These are phyloP conservation scores for Panicum miliaceum DNA, from an alignment of 176 grass and related monocot species.

Conservation along the genomic window DNA sequence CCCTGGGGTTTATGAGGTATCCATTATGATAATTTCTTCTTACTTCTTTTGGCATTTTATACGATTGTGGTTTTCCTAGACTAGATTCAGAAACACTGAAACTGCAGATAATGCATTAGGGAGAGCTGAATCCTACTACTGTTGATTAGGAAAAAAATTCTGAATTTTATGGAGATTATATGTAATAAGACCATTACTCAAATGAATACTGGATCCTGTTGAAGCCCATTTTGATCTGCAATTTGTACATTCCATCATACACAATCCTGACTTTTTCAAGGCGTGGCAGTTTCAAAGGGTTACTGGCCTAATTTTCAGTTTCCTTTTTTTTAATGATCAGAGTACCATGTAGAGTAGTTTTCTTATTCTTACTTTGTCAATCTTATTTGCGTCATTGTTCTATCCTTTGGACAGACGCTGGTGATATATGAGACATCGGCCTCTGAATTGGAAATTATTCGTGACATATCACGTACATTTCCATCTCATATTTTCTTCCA, in stretches of 20 bases:
- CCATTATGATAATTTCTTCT: neutral
- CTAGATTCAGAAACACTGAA: neutral
- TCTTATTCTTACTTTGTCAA: neutral
- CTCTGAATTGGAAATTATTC: conserved; percentile 96
- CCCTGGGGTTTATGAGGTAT: conserved; percentile 96
- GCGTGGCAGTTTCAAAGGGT: neutral
- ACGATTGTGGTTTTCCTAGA: neutral
- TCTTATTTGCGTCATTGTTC: neutral
- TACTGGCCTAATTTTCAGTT: neutral
- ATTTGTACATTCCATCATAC: neutral
- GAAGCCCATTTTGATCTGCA: neutral
- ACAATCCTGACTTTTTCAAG: conserved; percentile 5
- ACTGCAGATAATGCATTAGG: neutral
- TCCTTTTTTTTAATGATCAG: neutral
- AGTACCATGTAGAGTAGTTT: neutral
- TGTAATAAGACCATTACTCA: neutral
- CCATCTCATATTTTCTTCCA: conserved; percentile 98
- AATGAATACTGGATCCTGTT: neutral
- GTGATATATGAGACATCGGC: conserved; percentile 95
- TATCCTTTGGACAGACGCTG: conserved; percentile 63
- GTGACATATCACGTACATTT: conserved; percentile 98
- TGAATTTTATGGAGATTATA: neutral
- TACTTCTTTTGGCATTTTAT: neutral
- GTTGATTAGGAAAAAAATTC: neutral
- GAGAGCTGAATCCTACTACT: neutral